phyloP scores from a whole-genome alignment of 768 basidiomycete genomes.

The Chalciporus sphaerocephalus region DNA sequence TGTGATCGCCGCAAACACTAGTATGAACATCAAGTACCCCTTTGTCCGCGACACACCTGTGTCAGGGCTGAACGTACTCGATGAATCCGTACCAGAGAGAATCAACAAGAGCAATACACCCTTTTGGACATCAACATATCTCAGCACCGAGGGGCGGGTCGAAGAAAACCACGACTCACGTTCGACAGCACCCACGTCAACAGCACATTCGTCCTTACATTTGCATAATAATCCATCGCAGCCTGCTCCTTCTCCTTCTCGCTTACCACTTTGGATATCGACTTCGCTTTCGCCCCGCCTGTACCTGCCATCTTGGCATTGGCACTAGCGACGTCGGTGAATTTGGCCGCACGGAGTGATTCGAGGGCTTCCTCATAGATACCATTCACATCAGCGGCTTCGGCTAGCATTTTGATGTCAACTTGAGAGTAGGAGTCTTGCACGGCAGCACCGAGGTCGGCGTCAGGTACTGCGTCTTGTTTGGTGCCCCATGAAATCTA shows the following conservation, averaged over 20 bases:
- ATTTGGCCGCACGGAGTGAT: constrained; percentile 60
- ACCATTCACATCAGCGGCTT: constrained; percentile 75
- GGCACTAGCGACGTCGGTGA: constrained; percentile 21
- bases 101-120: constrained; percentile 68
- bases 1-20: constrained; percentile 76
- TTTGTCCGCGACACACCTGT: constrained; percentile 56
- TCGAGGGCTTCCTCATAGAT: constrained; percentile 81
- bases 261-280: constrained; percentile 29
- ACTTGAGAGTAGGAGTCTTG: constrained; percentile 80
- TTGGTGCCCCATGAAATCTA: constrained; percentile 97
- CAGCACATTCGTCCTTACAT: constrained; percentile 78
- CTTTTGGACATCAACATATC: constrained; percentile 32
- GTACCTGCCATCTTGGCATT: constrained; percentile 7
- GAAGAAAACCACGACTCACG: constrained; percentile 37
- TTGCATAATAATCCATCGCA: constrained; percentile 84
- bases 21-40: constrained; percentile 74
- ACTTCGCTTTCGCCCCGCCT: constrained; percentile 3
- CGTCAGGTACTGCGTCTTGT: constrained; percentile 66
- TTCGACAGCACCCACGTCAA: constrained; percentile 83
- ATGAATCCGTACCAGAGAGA: constrained; percentile 52
- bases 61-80: constrained; percentile 54
- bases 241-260: constrained; percentile 65
- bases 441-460: constrained; percentile 79
- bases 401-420: constrained; percentile 81
- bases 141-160: neutral